Evolutionary conservation across 306 rosid species (phyloP), one percentile per base, ranked within the genome.

Genomic region (Rosa persica): DNA sequence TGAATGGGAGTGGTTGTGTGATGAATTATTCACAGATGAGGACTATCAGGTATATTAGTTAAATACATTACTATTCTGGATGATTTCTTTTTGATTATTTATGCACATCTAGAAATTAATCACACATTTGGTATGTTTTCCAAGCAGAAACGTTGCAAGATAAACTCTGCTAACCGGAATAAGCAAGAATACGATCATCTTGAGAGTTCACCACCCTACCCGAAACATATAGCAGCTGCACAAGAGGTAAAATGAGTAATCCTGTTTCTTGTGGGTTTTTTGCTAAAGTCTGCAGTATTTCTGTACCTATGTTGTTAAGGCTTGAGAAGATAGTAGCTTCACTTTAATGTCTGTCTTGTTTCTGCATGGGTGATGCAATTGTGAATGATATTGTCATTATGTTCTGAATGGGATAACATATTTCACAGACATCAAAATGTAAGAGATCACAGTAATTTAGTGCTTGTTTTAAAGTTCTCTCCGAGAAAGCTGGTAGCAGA

Each of bases 1-100:
- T 12, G 67, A 61, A 27, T 61, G 67, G 67, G 67, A 61, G 39
- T 61, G 67, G 67, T 13, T 61, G 39, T 61, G 67, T 61, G 67
- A 61, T 61, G 39, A 25, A 3, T 25, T 61, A 27, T 61, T 23
- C 39, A 61, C 67, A 25, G 39, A 61, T 61, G 39, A 61, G 67
- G 40, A 27, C 67, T 61, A 61, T 61, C 39, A 11, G 67, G 67
- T 61, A 61, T 25, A 57, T 57, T 11, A 57, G 40, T 23, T 27
- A 61, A 25, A 27, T 61, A 61, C 38, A 25, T 11, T 12, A 27
- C 39, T 27, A 8, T 27, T 61, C 38, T 25, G 17, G 12, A 60
- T 13, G 34, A 25, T 25, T 57, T 57, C 0, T 25, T 25, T 4
- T 60, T 60, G 67, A 60, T 60, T 60, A 12, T 25, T 6, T 8